phyloP scores from a whole-genome alignment of 2,329 filamentous ascomycete species.

The Hypoxylon rubiginosum region DNA sequence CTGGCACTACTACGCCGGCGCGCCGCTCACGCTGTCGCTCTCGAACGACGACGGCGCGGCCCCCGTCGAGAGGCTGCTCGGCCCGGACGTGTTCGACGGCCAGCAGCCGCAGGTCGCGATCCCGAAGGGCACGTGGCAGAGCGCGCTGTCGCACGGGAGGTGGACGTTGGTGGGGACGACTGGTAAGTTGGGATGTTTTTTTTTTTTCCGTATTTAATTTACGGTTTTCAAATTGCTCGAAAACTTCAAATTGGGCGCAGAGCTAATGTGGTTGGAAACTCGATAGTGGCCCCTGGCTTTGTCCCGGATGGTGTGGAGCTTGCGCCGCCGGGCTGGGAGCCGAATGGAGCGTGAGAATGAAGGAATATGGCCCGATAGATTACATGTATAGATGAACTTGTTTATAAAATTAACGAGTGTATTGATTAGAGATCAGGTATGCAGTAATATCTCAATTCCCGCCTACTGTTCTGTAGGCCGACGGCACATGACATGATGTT shows the following conservation, averaged over 20 bases:
- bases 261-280: constrained; percentile 5
- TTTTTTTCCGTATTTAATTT: too few relatives aligned
- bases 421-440: neutral
- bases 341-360: constrained; percentile 27
- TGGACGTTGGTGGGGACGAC: constrained; percentile 64
- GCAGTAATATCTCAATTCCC: neutral
- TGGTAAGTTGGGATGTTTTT: constrained; percentile 39
- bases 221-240: too few relatives aligned
- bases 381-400: neutral
- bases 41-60: constrained; percentile 59
- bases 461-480: neutral
- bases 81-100: constrained; percentile 58
- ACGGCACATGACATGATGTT: neutral
- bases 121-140: constrained; percentile 60
- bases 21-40: constrained; percentile 61
- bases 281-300: constrained; percentile 48
- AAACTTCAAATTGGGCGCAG: neutral
- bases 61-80: constrained; percentile 55
- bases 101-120: constrained; percentile 61
- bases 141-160: constrained; percentile 58
- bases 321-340: constrained; percentile 46
- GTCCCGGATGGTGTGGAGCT: constrained; percentile 45
- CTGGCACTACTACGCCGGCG: constrained; percentile 69
- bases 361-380: neutral
- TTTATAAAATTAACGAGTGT: neutral